A percentile compares a stretch with the other conserved stretches of the same genome.
Conservation (phyloP, 495 filamentous ascomycete genomes). For the Podospora pseudoanserina region DNA sequence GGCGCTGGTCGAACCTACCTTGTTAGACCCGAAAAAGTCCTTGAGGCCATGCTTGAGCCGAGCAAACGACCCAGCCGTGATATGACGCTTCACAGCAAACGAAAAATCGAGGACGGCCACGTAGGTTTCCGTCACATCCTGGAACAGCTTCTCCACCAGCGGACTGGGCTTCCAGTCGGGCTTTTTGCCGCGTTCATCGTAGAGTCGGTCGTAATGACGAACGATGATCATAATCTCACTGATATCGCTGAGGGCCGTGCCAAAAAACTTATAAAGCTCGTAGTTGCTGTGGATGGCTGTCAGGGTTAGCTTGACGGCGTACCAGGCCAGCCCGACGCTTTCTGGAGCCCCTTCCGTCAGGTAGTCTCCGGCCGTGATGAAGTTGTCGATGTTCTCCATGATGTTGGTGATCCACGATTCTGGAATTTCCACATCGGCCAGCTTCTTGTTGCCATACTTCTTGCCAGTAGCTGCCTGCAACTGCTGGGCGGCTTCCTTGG, state of each 20-base stretch:
- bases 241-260: constrained; percentile 27
- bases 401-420: constrained; percentile 27
- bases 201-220: constrained; percentile 29
- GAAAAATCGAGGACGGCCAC: constrained; percentile 27
- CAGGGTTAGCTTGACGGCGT: constrained; percentile 27
- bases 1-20: not conserved
- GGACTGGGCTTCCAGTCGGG: constrained; percentile 23
- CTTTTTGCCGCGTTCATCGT: constrained; percentile 23
- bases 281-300: constrained; percentile 32
- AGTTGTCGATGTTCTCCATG: constrained; percentile 28
- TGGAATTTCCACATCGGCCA: constrained; percentile 25
- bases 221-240: constrained; percentile 33
- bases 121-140: constrained; percentile 24
- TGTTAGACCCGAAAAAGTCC: constrained; percentile 28
- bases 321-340: constrained; percentile 31
- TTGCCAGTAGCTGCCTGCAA: constrained; percentile 19
- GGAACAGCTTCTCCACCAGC: constrained; percentile 29
- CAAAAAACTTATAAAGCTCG: constrained; percentile 32
- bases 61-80: constrained; percentile 22
- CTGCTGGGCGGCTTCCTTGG: constrained; percentile 23
- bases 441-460: constrained; percentile 25
- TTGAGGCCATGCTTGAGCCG: constrained; percentile 29
- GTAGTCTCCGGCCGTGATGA: constrained; percentile 26
- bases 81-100: constrained; percentile 26
- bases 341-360: constrained; percentile 26